These are phyloP conservation scores for Tetrastigma voinierianum DNA, from an alignment of 164 flowering plant genomes.

Conservation along the genomic window DNA sequence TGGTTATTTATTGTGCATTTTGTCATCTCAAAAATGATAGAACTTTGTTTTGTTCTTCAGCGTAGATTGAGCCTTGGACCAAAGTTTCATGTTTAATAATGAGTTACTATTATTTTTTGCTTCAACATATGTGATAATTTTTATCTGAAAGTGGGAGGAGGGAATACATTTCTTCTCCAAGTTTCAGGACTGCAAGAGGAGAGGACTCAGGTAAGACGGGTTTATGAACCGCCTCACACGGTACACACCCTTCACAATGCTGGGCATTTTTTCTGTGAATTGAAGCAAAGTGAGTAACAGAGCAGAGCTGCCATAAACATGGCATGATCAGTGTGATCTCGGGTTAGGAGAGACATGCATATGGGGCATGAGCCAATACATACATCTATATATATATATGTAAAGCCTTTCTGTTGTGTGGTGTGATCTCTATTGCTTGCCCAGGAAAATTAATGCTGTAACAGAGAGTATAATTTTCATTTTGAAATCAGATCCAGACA, in stretches of 20 bases:
- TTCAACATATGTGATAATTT: no score
- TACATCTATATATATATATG: slow-evolving; percentile 8
- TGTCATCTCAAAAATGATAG: no score
- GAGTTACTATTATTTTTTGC: no score
- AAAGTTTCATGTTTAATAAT: no score
- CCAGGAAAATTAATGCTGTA: not conserved
- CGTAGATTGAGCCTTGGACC: no score
- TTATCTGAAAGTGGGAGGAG: no score
- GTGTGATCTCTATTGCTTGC: not conserved
- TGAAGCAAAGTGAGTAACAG: not conserved
- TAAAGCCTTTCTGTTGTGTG: not conserved
- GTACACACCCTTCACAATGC: not conserved
- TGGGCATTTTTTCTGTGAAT: not conserved
- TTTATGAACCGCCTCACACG: slow-evolving; percentile 15
- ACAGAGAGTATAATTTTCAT: no score
- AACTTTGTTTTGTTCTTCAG: no score
- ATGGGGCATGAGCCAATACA: slow-evolving; percentile 16
- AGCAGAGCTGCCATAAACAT: slow-evolving; percentile 7
- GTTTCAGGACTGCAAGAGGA: not conserved
- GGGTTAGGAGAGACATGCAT: slow-evolving; percentile 32
- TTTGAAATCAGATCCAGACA: slow-evolving; percentile 16
- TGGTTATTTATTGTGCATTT: no score
- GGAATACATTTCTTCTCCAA: no score
- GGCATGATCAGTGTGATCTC: slow-evolving; percentile 20
- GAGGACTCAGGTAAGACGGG: slow-evolving; percentile 23